These are phyloP conservation scores for Pyrenochaeta sp. DNA, from an alignment of 2,329 filamentous ascomycete species.

Conservation along the genomic window DNA sequence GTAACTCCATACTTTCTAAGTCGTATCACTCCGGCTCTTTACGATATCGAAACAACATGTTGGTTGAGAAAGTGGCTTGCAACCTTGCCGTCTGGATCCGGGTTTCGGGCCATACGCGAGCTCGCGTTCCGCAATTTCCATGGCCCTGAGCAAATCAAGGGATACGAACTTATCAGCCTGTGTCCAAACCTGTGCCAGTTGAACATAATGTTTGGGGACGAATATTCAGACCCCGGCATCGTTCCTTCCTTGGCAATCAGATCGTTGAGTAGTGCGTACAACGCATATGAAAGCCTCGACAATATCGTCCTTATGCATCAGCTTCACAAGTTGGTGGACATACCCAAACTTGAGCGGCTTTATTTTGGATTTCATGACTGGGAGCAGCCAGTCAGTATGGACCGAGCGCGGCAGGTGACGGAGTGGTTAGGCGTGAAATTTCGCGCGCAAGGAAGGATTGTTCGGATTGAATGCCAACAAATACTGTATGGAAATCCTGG, in stretches of 20 bases:
- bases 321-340: slow-evolving; percentile 1
- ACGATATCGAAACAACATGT: slow-evolving; percentile 7
- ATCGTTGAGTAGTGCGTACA: slow-evolving; percentile 5
- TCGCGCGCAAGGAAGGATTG: background rate
- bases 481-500: background rate
- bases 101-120: slow-evolving; percentile 4
- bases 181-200: slow-evolving; percentile 7
- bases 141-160: slow-evolving; percentile 12
- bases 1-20: slow-evolving; percentile 3
- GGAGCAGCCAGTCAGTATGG: slow-evolving; percentile 4
- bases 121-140: slow-evolving; percentile 17
- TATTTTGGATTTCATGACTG: slow-evolving; percentile 17
- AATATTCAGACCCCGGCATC: slow-evolving; percentile 6
- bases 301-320: slow-evolving; percentile 13
- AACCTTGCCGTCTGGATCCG: slow-evolving; percentile 2
- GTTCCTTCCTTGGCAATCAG: slow-evolving; percentile 6
- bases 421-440: slow-evolving; percentile 9
- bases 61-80: slow-evolving; percentile 13
- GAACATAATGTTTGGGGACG: slow-evolving; percentile 11
- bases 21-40: background rate
- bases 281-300: slow-evolving; percentile 13
- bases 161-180: slow-evolving; percentile 6
- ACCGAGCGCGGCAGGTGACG: slow-evolving; percentile 8
- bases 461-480: slow-evolving; percentile 9
- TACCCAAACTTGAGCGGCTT: slow-evolving; percentile 6